Percentiles rank a stretch among this genome's conserved stretches.
Conservation (phyloP, 306 rosid genomes). For the Citrullus amarus region DNA sequence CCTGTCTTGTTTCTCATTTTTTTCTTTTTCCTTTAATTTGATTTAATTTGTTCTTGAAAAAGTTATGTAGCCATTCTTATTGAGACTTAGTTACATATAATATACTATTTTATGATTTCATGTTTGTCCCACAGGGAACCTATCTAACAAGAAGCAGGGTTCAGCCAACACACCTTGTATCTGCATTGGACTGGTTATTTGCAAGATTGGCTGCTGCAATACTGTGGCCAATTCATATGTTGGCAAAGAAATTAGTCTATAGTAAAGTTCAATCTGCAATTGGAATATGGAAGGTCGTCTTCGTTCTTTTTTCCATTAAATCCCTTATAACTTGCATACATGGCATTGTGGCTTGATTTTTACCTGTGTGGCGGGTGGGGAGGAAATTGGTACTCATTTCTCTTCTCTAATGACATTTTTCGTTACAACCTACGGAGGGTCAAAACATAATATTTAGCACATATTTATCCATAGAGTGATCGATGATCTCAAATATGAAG, state of each 20-base stretch:
- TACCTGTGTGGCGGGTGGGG: neutral
- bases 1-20: neutral
- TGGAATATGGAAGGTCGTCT: constrained; percentile 16
- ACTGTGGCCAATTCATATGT: constrained; percentile 61
- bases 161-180: constrained; percentile 41
- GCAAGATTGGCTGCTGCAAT: constrained; percentile 61
- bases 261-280: constrained; percentile 68
- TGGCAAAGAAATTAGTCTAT: constrained; percentile 71
- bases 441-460: neutral
- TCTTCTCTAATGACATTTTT: neutral
- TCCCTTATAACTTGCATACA: neutral
- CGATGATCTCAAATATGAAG: neutral
- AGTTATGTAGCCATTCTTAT: neutral
- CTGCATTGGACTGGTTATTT: constrained; percentile 65
- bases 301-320: neutral
- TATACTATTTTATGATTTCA: constrained; percentile 2
- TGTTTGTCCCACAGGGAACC: constrained; percentile 44
- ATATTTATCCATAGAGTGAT: neutral
- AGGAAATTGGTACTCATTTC: neutral
- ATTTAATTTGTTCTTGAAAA: neutral
- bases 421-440: neutral
- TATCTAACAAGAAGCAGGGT: constrained; percentile 47
- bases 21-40: neutral
- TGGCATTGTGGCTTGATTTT: neutral
- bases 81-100: neutral